Percentiles rank a stretch among this genome's conserved stretches.
These are phyloP conservation scores for Acacia concinna DNA, from an alignment of 331 rosid genomes.

Conservation along the genomic window DNA sequence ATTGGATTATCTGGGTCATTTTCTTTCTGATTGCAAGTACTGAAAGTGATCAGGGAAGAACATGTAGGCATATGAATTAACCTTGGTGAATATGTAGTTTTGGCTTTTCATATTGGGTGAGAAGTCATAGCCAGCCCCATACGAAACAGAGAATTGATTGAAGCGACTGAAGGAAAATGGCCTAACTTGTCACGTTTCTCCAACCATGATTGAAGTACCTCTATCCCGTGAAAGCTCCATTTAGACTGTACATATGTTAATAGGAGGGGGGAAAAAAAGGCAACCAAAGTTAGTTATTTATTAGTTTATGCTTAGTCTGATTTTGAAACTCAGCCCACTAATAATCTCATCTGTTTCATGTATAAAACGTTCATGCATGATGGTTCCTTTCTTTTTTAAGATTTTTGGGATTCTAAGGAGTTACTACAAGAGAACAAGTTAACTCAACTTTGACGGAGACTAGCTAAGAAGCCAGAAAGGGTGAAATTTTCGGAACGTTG, in stretches of 20 bases:
- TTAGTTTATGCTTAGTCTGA: neutral
- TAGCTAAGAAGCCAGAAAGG: neutral
- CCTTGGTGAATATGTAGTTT: neutral
- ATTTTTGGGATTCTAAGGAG: neutral
- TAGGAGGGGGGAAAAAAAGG: neutral
- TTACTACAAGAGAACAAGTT: neutral
- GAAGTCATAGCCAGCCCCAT: neutral
- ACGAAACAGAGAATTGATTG: slow-evolving; percentile 27
- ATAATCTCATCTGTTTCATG: neutral
- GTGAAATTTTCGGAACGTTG: neutral
- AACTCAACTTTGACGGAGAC: neutral
- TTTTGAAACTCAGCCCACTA: neutral
- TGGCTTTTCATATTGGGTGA: neutral
- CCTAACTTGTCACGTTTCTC: slow-evolving; percentile 27
- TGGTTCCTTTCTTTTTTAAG: neutral
- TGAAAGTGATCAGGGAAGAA: neutral
- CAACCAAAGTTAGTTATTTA: neutral
- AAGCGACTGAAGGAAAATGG: slow-evolving; percentile 21
- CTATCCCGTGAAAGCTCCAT: neutral
- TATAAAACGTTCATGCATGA: neutral
- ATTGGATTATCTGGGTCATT: slow-evolving; percentile 13
- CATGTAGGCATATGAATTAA: neutral
- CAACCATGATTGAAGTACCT: slow-evolving; percentile 10
- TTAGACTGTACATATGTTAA: neutral
- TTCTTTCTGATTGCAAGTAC: slow-evolving; percentile 19